Base-by-base conservation (phyloP, 2,329 filamentous ascomycete genomes). In the Diplodia intermedia region DNA sequence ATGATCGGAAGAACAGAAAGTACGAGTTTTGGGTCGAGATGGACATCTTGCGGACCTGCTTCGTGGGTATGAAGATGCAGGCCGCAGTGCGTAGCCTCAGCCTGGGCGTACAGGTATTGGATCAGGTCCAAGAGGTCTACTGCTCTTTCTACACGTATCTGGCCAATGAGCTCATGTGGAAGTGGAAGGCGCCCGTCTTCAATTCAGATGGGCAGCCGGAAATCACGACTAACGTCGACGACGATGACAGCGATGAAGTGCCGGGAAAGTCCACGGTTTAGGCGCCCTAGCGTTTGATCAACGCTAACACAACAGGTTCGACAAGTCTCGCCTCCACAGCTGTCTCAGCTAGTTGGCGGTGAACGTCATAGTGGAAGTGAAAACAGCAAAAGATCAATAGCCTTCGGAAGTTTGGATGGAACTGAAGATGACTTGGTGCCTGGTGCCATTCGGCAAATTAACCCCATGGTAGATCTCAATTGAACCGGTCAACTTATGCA, bases 21-120 rank as follows among this genome's bases (percentile, higher is more conserved):
- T 79, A 82, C 70, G 75, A 76, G 14, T 89, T 96, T 71, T 87
- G 91, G 73, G 75, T 97, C 3, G 93, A 97, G 69, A 85, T 88
- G 31, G 77, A 84, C 4, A 76, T 87, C 2, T 78, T 91, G 20
- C 69, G 81, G 33, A 81, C 86, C 67, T 86, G 91, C 74, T 85
- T 86, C 69, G 77, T 84, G 0, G 91, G 92, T 0, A 78, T 84
- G 79, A 84, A 82, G 75, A 74, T 84, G 57, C 73, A 79, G 43
- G 81, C 75, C 11, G 12, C 38, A 23, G 20, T 63, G 20, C 55
- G 53, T 36, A 33, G 31, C 23, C 47, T 55, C 18, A 65, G 31
- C 29, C 15, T 65, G 29, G 63, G 49, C n/a, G 14, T 69, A 18
- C 26, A 50, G 8, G 43, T 31, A 36, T 18, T 79, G 53, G 82